Evolutionary conservation across 2,329 filamentous ascomycete genomes (phyloP), one percentile per base, ranked within the genome.

Genomic region (Colletotrichum viniferum): DNA sequence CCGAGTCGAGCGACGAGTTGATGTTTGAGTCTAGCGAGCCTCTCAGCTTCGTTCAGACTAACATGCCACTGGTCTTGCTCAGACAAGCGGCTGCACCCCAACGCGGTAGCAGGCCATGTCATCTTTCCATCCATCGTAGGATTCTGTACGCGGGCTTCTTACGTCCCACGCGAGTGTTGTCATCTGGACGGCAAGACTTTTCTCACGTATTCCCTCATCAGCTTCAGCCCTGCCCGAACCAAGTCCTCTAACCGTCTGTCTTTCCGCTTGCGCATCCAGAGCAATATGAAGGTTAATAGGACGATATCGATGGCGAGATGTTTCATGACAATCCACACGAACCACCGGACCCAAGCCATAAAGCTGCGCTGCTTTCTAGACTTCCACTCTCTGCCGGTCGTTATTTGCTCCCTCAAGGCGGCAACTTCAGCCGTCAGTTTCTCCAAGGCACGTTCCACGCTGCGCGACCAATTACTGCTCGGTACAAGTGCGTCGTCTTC

Each of bases 341-440:
- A 79, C 90, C 95, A 95, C 60, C 91, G 87, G 2, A 93, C 64
- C 95, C 95, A 97, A 2, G 92, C 89, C 64, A 91, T 89, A 28
- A 94, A 83, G 69, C 90, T 93, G 76, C 90, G 91, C 76, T 91
- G 90, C 78, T 90, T 93, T 78, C 90, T 91, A 21, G 91, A 90
- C 77, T 91, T 90, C 86, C 94, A 94, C 78, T 96, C 91, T 14
- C 94, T 89, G 0, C 95, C 92, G 0, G 92, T 90, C 69, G 95
- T 94, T 78, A 98, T 94, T 82, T 98, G 96, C 84, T 99, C 97
- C 43, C 97, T 91, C 77, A 98, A 85, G 1, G 97, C 97, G 2
- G 97, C 96, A 36, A 99, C 92, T 85, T 99, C 97, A 18, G 96
- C 94, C 7, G 96, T 98, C 86, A 98, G 92, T 79, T 96, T 95